Base-by-base conservation (phyloP, 495 filamentous ascomycete species). In the Lichenothelia convexa region DNA sequence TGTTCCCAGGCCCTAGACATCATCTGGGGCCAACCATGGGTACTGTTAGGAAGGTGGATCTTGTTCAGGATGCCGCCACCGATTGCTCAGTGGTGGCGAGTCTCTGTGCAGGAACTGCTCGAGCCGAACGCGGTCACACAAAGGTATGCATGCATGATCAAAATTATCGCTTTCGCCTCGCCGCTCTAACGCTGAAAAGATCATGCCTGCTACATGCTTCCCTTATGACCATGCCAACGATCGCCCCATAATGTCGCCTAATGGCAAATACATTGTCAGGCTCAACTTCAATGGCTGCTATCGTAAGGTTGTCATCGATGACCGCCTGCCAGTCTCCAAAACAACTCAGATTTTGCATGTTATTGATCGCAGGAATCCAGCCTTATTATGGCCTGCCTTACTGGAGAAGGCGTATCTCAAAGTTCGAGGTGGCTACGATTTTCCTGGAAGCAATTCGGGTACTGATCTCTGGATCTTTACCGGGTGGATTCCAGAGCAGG, bases 401-500 rank as follows among this genome's bases (percentile, higher is more conserved):
- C 60, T 94, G 22, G 89, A 99, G 55, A 99, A 99, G 50, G 89
- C 89, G 3, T 99, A 95, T 43, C 60, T 99, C n/a, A 99, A 95
- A 58, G 68, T 95, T 5, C 70, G 84, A 16, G 91, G 91, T 21
- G 91, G 89, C 21, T 99, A 99, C 54, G 83, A 95, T 44, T 95
- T 99, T 45, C 89, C 89, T 2, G 89, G 89, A n/a, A 94, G 87
- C 47, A 94, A 99, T 51, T 94, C 86, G 2, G 85, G 80, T 2
- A 93, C 86, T 4, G 89, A 99, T 51, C 57, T 99, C 2, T 81
- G 81, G 62, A 74, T 86, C 9, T 54, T 99, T 33, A 91, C 79
- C 1, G 86, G 87, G 20, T 99, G 89, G 89, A 82, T 99, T 38
- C 89, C 89, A 0, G 86, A 99, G 54, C 89, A 99, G 47, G 57